phyloP scores from a whole-genome alignment of 495 filamentous ascomycete genomes.

The Viridothelium virens region DNA sequence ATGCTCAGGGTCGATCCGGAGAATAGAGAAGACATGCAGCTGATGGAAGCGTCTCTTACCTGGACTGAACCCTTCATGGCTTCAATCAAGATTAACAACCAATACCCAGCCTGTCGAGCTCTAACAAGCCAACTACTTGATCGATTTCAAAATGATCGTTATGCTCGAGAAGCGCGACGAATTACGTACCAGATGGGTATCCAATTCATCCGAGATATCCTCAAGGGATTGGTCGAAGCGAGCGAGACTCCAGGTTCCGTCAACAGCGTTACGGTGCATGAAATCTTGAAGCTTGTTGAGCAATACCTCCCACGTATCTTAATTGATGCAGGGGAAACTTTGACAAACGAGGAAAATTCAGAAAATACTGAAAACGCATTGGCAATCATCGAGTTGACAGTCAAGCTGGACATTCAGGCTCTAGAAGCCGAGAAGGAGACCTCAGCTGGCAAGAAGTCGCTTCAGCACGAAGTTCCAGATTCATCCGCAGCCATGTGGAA shows the following conservation, averaged over 20 bases:
- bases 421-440: slow-evolving; percentile 63
- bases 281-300: neutral
- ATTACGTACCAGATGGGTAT: slow-evolving; percentile 45
- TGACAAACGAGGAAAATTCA: neutral
- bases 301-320: slow-evolving; percentile 6
- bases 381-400: slow-evolving; percentile 59
- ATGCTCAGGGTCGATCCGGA: slow-evolving; percentile 50
- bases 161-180: slow-evolving; percentile 20
- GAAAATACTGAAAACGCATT: slow-evolving; percentile 31
- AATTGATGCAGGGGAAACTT: neutral
- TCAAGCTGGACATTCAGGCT: slow-evolving; percentile 68
- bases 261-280: neutral
- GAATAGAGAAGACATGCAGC: slow-evolving; percentile 48
- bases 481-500: slow-evolving; percentile 68
- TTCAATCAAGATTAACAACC: slow-evolving; percentile 64
- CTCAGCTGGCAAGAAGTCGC: slow-evolving; percentile 47
- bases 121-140: slow-evolving; percentile 62
- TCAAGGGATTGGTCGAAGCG: slow-evolving; percentile 8
- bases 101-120: slow-evolving; percentile 63
- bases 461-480: slow-evolving; percentile 58
- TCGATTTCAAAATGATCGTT: slow-evolving; percentile 48
- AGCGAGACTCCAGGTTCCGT: neutral
- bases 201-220: slow-evolving; percentile 32
- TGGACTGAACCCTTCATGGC: slow-evolving; percentile 68
- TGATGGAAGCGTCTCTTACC: slow-evolving; percentile 52